These are phyloP conservation scores for Kuraishia piskuri DNA, from an alignment of 805 yeast genomes.

Conservation along the genomic window DNA sequence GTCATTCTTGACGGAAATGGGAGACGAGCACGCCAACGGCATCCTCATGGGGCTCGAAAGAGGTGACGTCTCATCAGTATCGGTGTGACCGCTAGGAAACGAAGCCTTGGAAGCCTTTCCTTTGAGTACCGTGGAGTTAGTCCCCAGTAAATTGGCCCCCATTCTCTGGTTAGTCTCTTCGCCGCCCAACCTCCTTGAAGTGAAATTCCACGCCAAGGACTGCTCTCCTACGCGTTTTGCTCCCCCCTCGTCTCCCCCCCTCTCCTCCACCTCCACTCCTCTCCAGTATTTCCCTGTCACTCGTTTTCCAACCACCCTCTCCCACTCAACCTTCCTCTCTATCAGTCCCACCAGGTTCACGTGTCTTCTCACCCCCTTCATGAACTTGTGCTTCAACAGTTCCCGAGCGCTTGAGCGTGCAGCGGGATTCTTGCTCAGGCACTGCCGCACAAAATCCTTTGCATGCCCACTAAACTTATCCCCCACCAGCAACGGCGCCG, in stretches of 20 bases:
- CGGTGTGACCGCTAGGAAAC: too few species aligned
- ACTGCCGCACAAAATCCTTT: slow-evolving; percentile 16
- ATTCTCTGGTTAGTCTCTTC: too few species aligned
- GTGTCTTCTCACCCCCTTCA: slow-evolving; percentile 27
- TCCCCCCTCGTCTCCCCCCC: background rate
- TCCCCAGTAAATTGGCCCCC: too few species aligned
- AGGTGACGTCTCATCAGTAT: background rate
- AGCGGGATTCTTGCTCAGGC: slow-evolving; percentile 10
- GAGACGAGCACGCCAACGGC: background rate
- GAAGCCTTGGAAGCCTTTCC: too few species aligned
- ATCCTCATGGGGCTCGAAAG: background rate
- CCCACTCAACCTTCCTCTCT: slow-evolving; percentile 28
- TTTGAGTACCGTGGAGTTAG: background rate
- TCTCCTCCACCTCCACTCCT: background rate
- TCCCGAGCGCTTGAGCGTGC: slow-evolving; percentile 30
- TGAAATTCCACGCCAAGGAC: slow-evolving; percentile 1
- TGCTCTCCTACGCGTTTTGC: background rate
- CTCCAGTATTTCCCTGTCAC: background rate
- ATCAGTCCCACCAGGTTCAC: slow-evolving; percentile 26
- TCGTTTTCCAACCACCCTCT: slow-evolving; percentile 18
- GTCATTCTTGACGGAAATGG: background rate
- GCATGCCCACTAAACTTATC: slow-evolving; percentile 30
- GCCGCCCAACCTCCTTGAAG: too few species aligned
- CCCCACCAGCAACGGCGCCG: slow-evolving; percentile 53
- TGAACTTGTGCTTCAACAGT: slow-evolving; percentile 43